phyloP scores from a whole-genome alignment of 2,329 filamentous ascomycete genomes.

The Colletotrichum neosansevieriae region DNA sequence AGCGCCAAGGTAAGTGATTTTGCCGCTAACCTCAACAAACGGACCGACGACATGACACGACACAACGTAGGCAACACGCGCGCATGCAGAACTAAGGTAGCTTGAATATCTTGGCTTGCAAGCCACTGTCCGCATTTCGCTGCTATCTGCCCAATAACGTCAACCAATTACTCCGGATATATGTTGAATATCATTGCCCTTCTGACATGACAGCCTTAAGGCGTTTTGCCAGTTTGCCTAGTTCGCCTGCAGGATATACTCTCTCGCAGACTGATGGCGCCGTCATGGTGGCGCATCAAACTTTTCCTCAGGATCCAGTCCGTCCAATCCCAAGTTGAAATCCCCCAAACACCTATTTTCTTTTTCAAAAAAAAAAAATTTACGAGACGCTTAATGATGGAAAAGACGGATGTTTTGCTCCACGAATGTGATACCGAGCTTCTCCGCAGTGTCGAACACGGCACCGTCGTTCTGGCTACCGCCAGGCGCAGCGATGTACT shows the following conservation, averaged over 20 bases:
- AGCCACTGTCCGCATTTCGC: conserved; percentile 3
- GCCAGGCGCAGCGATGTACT: conserved; percentile 94
- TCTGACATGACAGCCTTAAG: not conserved
- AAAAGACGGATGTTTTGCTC: conserved; percentile 95
- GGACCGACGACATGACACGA: not conserved
- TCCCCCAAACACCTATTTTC: conserved; percentile 31
- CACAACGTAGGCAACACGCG: not conserved
- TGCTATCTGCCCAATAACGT: conserved; percentile 12
- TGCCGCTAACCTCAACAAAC: not conserved
- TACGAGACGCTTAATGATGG: conserved; percentile 77
- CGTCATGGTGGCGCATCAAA: conserved; percentile 1
- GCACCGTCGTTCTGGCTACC: conserved; percentile 88
- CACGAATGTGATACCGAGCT: conserved; percentile 92
- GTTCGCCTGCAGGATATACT: not conserved
- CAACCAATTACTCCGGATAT: conserved; percentile 36
- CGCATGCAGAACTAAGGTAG: too few relatives aligned
- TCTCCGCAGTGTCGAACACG: conserved; percentile 90
- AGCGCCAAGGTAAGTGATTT: not conserved
- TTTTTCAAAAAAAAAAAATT: not conserved
- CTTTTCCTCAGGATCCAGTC: conserved; percentile 17
- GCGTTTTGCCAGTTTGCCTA: not conserved
- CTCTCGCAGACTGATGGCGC: not conserved
- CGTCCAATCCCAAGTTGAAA: conserved; percentile 28
- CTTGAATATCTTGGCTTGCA: conserved; percentile 5
- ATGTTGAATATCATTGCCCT: conserved; percentile 38